phyloP scores from a whole-genome alignment of 2,329 filamentous ascomycete genomes.

The Fusarium oligoseptatum region DNA sequence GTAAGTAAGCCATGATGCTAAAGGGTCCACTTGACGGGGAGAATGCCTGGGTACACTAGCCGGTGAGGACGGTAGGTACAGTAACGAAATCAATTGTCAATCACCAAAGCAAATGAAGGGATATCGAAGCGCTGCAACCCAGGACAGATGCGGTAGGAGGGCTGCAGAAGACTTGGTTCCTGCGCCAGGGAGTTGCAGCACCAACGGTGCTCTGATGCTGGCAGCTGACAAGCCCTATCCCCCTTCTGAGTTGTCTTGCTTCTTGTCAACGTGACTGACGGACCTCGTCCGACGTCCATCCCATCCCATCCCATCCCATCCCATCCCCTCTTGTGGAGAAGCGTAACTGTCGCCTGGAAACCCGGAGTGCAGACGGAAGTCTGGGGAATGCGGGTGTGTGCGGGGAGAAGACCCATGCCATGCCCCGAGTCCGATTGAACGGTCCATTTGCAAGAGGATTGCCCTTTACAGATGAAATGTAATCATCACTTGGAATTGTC shows the following conservation, averaged over 20 bases:
- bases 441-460: constrained; percentile 26
- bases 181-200: constrained; percentile 14
- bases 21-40: constrained; percentile 22
- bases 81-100: background rate
- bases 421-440: constrained; percentile 7
- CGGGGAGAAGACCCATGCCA: constrained; percentile 22
- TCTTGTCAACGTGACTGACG: constrained; percentile 6
- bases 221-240: background rate
- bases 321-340: constrained; percentile 20
- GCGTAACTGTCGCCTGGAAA: constrained; percentile 6
- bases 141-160: constrained; percentile 5
- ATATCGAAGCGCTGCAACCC: constrained; percentile 5
- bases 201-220: background rate
- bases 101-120: constrained; percentile 5
- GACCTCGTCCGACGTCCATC: constrained; percentile 8
- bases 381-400: constrained; percentile 34
- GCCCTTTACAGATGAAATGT: constrained; percentile 19
- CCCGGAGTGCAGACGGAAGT: constrained; percentile 18
- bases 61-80: background rate
- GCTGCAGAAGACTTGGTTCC: constrained; percentile 2
- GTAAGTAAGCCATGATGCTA: constrained; percentile 17
- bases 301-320: background rate
- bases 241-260: background rate
- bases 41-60: background rate
- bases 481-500: constrained; percentile 14